Evolutionary conservation across 108 stramenopile genomes (phyloP), one percentile per base, ranked within the genome.

Genomic region (Pseudonitzschia multiseries): DNA sequence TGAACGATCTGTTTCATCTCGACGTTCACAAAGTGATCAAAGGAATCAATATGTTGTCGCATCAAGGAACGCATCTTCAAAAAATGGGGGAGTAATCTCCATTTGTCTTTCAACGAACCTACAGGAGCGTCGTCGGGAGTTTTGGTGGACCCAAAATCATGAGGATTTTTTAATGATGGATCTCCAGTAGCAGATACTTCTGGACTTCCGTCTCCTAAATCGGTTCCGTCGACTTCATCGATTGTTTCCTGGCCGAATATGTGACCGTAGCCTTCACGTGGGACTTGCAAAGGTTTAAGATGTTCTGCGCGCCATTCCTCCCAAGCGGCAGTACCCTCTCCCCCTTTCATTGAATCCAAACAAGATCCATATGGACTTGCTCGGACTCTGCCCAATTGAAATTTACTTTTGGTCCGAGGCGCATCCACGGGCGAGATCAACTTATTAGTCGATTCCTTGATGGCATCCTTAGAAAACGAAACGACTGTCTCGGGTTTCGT

Each of bases 1-100:
- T 89, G 82, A 20, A 98, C 95, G 57, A 98, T 96, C 73, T 96
- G 86, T 72, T 92, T 91, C 72, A 98, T 84, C 68, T 97, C 97
- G 13, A 85, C 86, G 54, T 93, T 90, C n/a, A 98, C 90, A 73
- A 99, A 99, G 79, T 98, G 93, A 84, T 99, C 88, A 78, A 96
- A 99, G 46, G 94, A 96, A 77, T 97, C 97, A 83, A 99, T 96
- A 72, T 99, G 99, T 74, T 99, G 99, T 46, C 93, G 80, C 93
- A 99, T 94, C 63, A 99, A 86, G 6, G 95, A 95, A 24, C 98
- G 81, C 48, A 99, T 76, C 68, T 84, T 74, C 40, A 99, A 78
- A 83, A 99, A 97, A 73, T 97, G 92, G 1, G 98, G 98, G 42
- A 99, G 81, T 54, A 99, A 77, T 67, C 96, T 82, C 98, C 98